These are phyloP conservation scores for Panicum miliaceum DNA, from an alignment of 176 grass and related monocot species.

Conservation along the genomic window DNA sequence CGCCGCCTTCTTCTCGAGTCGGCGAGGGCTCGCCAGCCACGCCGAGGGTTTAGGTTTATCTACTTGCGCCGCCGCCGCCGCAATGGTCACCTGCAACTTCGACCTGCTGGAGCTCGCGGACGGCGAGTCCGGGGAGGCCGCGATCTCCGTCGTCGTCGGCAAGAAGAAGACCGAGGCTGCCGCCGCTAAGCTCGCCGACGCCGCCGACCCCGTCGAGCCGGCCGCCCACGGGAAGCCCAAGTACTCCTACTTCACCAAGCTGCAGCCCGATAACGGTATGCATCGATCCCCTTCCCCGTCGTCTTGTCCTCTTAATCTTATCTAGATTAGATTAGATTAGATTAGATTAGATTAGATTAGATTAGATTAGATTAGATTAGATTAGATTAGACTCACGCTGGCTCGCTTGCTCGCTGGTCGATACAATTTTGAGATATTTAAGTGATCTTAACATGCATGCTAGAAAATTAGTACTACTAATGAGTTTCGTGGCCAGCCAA, in stretches of 20 bases:
- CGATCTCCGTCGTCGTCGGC: constrained; percentile 35
- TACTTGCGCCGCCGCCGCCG: not conserved
- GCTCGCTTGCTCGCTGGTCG: too few species aligned
- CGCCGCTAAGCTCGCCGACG: not conserved
- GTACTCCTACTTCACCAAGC: not conserved
- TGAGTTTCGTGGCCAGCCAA: too few species aligned
- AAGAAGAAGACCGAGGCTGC: constrained; percentile 4
- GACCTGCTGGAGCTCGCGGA: constrained; percentile 27
- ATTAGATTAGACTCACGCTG: too few species aligned
- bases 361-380: not conserved
- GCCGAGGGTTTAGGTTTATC: constrained; percentile 27
- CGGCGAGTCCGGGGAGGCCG: not conserved
- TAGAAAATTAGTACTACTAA: too few species aligned
- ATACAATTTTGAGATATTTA: too few species aligned
- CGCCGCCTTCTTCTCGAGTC: too few species aligned
- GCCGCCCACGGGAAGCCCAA: not conserved
- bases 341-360: too few species aligned
- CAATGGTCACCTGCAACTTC: constrained; percentile 36
- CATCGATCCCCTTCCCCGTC: not conserved
- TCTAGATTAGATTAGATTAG: not conserved
- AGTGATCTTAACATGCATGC: too few species aligned
- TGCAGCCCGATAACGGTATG: not conserved
- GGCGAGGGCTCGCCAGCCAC: too few species aligned
- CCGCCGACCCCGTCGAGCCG: not conserved
- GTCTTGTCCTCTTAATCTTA: too few species aligned